Conservation (phyloP, 164 flowering plant genomes). For the Brasenia schreberi region DNA sequence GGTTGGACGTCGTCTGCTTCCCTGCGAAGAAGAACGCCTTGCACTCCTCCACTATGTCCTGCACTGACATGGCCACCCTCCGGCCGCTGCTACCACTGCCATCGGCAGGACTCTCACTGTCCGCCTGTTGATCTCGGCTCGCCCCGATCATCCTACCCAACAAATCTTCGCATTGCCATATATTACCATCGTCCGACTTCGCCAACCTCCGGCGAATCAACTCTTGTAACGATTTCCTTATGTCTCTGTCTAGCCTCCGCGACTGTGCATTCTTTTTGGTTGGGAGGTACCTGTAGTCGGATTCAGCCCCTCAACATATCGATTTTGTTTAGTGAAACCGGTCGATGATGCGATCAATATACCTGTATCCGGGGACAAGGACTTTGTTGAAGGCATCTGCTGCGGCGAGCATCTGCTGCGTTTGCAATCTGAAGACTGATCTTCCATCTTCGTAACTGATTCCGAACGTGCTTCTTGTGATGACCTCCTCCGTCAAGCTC, state of each 20-base stretch:
- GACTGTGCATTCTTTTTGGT: conserved; percentile 54
- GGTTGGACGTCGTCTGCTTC: conserved; percentile 79
- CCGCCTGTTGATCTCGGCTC: conserved; percentile 2
- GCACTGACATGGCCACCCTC: conserved; percentile 21
- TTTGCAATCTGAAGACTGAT: conserved; percentile 63
- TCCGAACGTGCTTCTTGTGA: conserved; percentile 67
- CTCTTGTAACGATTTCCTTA: conserved; percentile 42
- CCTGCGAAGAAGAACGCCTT: conserved; percentile 96
- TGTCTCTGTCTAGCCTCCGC: conserved; percentile 67
- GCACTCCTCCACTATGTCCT: conserved; percentile 93
- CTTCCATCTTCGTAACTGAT: conserved; percentile 68
- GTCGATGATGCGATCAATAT: background rate
- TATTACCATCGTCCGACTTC: conserved; percentile 3
- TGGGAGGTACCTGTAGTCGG: conserved; percentile 50
- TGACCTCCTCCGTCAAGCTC: conserved; percentile 57
- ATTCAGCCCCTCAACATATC: background rate
- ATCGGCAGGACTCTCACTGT: conserved; percentile 1
- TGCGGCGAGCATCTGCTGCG: conserved; percentile 64
- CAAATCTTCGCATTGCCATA: conserved; percentile 27
- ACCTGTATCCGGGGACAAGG: conserved; percentile 84
- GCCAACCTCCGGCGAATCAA: conserved; percentile 37
- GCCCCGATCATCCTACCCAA: conserved; percentile 58
- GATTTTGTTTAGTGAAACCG: too few species aligned
- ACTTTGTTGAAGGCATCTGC: conserved; percentile 76
- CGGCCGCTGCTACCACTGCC: background rate